Conservation (phyloP, 192 early-diverging fungal species). For the Anaeromyces robustus region DNA sequence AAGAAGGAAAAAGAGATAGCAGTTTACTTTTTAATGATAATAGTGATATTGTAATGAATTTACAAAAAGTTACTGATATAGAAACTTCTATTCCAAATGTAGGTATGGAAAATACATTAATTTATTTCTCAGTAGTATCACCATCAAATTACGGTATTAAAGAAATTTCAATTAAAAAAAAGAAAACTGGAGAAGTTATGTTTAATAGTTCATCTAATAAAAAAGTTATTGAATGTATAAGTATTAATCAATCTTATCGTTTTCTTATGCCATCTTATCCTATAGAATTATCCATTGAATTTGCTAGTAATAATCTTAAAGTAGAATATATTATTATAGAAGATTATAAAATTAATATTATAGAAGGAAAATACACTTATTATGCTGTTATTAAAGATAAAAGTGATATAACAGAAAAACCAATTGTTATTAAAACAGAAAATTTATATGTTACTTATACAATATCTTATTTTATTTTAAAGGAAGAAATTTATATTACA, state of each 20-base stretch:
- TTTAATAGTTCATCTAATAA: neutral
- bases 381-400: neutral
- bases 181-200: neutral
- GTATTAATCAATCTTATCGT: neutral
- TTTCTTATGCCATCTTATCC: neutral
- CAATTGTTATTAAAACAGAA: neutral
- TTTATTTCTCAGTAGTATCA: neutral
- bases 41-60: neutral
- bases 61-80: neutral
- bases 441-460: neutral
- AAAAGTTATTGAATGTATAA: neutral
- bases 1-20: no score
- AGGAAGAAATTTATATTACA: neutral
- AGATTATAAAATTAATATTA: neutral
- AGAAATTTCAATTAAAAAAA: neutral
- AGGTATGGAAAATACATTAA: neutral
- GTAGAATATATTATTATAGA: neutral
- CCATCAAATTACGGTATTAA: neutral
- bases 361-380: neutral
- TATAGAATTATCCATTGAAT: neutral
- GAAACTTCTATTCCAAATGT: neutral
- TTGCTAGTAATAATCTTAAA: neutral
- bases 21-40: no score
- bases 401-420: neutral
- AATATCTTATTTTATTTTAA: neutral